Evolutionary conservation across 78 protist genomes (phyloP), one percentile per base, ranked within the genome.

Genomic region (Monosiga brevicollis): DNA sequence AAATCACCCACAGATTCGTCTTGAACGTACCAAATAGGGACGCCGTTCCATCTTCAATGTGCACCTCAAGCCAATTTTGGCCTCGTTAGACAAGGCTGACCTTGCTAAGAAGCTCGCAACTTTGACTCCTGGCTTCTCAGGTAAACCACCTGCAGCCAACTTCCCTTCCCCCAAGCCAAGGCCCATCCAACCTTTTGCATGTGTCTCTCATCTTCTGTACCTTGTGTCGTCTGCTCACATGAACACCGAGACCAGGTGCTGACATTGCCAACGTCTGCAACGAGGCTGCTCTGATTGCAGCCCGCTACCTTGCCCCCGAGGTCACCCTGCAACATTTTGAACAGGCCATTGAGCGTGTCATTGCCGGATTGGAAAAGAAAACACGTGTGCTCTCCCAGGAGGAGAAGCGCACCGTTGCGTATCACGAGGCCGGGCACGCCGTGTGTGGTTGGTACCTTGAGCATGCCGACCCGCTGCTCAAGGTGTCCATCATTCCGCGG

Each of bases 351-450:
- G 99, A 98, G 70, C 93, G 99, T 11, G 95, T 97, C 49, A 86
- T 96, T 81, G 98, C 90, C 34, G 97, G 97, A 37, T 42, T 88
- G 32, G 91, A 88, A 85, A 87, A 84, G 83, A 87, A 90, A 74
- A 10, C 82, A 3, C 74, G 73, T 43, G 85, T 89, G 41, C 78
- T 93, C 26, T 86, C 95, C 0, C 83, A 80, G 2, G 86, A 78
- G 39, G 98, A 97, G 85, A 82, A 93, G 78, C 78, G 42, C 32
- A 78, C 79, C 26, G 95, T 98, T 1, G 99, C 99, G 15, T 94
- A 95, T 86, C 99, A 98, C 90, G 99, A 98, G 87, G 97, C 99
- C 2, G 99, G 99, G 35, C 99, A 98, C 80, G 98, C 98, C 54
- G 84, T 95, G 20, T 88, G 70, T 38, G 97, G 98, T 36, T 97